phyloP scores from a whole-genome alignment of 768 basidiomycete genomes.

The Trametes elegans region DNA sequence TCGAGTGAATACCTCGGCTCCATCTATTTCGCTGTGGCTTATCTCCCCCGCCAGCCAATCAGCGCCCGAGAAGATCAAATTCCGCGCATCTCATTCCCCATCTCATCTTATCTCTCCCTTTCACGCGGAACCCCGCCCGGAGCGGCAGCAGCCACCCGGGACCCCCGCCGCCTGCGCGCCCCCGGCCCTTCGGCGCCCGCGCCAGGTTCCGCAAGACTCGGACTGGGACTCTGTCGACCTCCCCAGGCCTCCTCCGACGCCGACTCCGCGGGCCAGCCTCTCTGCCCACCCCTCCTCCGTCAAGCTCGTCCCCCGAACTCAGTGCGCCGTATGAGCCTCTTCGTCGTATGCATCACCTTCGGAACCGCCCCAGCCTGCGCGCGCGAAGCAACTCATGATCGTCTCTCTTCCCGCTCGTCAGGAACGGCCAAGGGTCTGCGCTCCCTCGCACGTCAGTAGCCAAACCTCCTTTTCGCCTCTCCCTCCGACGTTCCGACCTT shows the following conservation, averaged over 20 bases:
- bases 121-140: conserved; percentile 18
- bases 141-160: conserved; percentile 11
- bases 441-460: conserved; percentile 8
- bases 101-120: conserved; percentile 9
- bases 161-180: background rate
- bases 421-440: conserved; percentile 6
- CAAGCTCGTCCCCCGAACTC: conserved; percentile 3
- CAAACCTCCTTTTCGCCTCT: conserved; percentile 7
- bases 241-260: background rate
- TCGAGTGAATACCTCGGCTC: background rate
- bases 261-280: background rate
- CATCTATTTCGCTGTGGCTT: conserved; percentile 2
- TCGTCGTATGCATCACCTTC: conserved; percentile 4
- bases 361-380: conserved; percentile 1
- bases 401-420: background rate
- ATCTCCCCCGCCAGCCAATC: conserved; percentile 16
- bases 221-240: too few relatives aligned
- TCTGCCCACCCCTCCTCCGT: background rate
- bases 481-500: conserved; percentile 1
- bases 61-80: conserved; percentile 4
- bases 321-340: background rate
- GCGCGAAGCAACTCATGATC: conserved; percentile 11
- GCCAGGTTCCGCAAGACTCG: background rate
- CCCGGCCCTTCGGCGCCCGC: background rate
- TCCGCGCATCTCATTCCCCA: conserved; percentile 1